Percentiles rank a stretch among this genome's conserved stretches.
These are phyloP conservation scores for Ogataea wickerhamii DNA, from an alignment of 805 yeast genomes.

Conservation along the genomic window DNA sequence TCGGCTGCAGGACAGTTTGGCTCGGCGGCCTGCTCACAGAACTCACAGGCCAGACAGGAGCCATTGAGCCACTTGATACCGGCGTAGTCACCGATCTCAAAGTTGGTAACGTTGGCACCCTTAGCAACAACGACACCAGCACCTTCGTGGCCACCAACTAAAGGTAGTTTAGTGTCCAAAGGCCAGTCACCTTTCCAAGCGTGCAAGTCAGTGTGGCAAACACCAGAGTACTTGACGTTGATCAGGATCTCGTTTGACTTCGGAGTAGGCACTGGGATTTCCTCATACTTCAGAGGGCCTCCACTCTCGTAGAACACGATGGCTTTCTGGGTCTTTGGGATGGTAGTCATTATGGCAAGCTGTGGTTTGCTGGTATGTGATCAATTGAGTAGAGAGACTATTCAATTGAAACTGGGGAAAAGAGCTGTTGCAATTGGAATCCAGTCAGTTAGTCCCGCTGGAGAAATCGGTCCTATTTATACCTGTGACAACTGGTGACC, in stretches of 20 bases:
- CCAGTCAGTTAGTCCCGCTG: too few relatives aligned
- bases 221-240: slow-evolving; percentile 85
- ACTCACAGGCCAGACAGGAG: slow-evolving; percentile 74
- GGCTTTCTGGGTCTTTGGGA: slow-evolving; percentile 71
- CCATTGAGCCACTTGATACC: slow-evolving; percentile 84
- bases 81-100: slow-evolving; percentile 75
- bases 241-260: slow-evolving; percentile 73
- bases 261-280: slow-evolving; percentile 78
- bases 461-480: slow-evolving; percentile 5
- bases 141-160: slow-evolving; percentile 90
- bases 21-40: slow-evolving; percentile 63
- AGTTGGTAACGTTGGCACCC: slow-evolving; percentile 65
- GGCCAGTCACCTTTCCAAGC: slow-evolving; percentile 97
- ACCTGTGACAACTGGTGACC: neutral
- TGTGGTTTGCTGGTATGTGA: too few relatives aligned
- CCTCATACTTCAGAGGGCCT: slow-evolving; percentile 63
- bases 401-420: too few relatives aligned
- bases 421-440: too few relatives aligned
- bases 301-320: slow-evolving; percentile 63
- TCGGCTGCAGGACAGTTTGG: slow-evolving; percentile 68
- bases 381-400: too few relatives aligned
- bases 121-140: slow-evolving; percentile 80
- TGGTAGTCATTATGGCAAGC: slow-evolving; percentile 17
- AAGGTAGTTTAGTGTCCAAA: slow-evolving; percentile 64
- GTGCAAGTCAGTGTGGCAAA: slow-evolving; percentile 91